Conservation (phyloP, 2,329 filamentous ascomycete species). For the Aspergillus tubingensis region DNA sequence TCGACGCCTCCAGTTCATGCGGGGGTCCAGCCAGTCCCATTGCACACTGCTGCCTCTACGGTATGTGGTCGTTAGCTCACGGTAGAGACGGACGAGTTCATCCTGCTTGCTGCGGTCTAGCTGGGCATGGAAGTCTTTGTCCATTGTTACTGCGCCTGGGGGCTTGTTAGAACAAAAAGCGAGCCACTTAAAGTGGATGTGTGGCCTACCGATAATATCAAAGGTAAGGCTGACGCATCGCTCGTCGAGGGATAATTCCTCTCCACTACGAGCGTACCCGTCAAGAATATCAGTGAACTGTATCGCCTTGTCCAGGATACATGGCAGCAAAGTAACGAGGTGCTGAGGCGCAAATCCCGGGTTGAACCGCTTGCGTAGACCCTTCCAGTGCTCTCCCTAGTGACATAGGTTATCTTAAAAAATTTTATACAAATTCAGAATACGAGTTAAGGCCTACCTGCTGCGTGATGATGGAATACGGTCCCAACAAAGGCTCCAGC, state of each 20-base stretch:
- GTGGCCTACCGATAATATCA: constrained; percentile 33
- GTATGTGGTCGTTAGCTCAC: constrained; percentile 20
- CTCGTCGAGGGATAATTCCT: constrained; percentile 29
- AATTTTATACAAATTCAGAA: not conserved
- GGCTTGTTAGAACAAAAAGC: not conserved
- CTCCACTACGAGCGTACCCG: constrained; percentile 18
- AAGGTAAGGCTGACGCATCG: constrained; percentile 32
- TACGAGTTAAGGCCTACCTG: not conserved
- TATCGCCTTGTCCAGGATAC: constrained; percentile 30
- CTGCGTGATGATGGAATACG: constrained; percentile 11
- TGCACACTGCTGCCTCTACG: not conserved
- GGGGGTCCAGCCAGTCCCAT: not conserved
- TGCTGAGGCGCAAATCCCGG: constrained; percentile 33
- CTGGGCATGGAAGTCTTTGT: constrained; percentile 27
- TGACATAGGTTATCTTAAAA: not conserved
- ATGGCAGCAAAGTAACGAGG: constrained; percentile 28
- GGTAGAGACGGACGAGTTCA: constrained; percentile 25
- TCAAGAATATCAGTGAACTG: constrained; percentile 27
- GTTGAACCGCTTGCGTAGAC: constrained; percentile 33
- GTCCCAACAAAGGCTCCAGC: constrained; percentile 11
- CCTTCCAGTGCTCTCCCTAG: constrained; percentile 32
- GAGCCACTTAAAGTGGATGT: not conserved
- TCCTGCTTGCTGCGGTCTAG: constrained; percentile 14
- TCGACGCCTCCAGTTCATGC: not conserved
- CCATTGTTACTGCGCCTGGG: constrained; percentile 21